Evolutionary conservation across 2,329 filamentous ascomycete species (phyloP), one percentile per base, ranked within the genome.

Genomic region (Xylaria sp.): DNA sequence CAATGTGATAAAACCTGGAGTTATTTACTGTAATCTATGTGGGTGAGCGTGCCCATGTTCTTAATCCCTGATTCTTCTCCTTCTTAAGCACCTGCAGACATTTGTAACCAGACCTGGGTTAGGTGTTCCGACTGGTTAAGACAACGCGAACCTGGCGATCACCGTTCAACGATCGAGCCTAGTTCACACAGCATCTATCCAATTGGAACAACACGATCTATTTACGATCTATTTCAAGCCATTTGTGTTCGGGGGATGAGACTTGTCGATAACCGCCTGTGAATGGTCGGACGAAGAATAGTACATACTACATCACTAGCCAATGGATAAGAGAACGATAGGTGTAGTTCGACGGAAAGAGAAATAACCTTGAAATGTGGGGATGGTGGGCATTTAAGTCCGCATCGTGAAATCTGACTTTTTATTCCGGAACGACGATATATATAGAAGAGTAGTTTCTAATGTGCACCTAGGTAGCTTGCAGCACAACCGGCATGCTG

Each of bases 291-390:
- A 64, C 13, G 51, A 54, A 56, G 52, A 33, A 56, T 57, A 55
- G 52, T 43, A 48, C 41, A 64, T 63, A 63, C 62, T 33, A 70
- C 70, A 43, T 59, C 49, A 49, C 49, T 46, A 49, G 39, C 70
- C 70, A 71, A 71, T 71, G 55, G 70, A 70, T 71, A 70, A 68
- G 70, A 36, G 48, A 59, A 67, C 58, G 64, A 71, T 63, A 70
- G 64, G 52, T 51, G 18, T 58, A 59, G 54, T 63, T 70, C 48
- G 70, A 70, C 64, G 62, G 62, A 71, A 70, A 65, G 67, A 71
- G 67, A 63, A 71, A 70, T 69, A 71, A 66, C 41, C 56, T 66
- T 57, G 59, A 64, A 62, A 69, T 69, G 60, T 66, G 65, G 68
- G 68, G 65, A 61, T 58, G 58, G 39, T 36, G 33, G 15, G 43